Base-by-base conservation (phyloP, 768 basidiomycete genomes). In the Termitomyces sp. region DNA sequence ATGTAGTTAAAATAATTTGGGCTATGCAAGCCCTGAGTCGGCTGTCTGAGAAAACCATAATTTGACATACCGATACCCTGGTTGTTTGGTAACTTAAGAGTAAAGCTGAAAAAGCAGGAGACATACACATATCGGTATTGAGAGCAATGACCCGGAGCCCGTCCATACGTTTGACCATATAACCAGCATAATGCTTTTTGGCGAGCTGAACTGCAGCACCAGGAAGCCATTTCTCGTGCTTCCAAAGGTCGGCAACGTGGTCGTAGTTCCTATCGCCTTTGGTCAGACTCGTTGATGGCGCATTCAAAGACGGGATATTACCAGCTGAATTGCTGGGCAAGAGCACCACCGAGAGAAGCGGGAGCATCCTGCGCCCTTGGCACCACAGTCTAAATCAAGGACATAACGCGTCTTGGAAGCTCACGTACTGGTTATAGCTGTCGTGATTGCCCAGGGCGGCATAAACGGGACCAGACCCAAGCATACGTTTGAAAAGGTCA, bases 371-470 rank as follows among this genome's bases (percentile, higher is more conserved):
- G 76, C 2, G 80, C 82, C 68, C 84, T 76, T 64, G 55, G 24
- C 15, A 22, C 28, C 42, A 40, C 19, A 48, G 48, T 43, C 4
- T 56, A 11, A 56, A 38, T 7, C 8, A 19, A 19, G 30, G 15
- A 24, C 42, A 5, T 26, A 10, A 50, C 17, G 19, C 5, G 11
- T 21, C 21, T 32, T 21, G n/a, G 15, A 45, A 54, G 35, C 12
- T 22, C 35, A 62, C 79, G 30, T 57, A 86, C 83, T 82, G 77
- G 60, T 84, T 83, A 65, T 84, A 87, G 41, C 76, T 83, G 64
- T 91, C 88, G 61, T 91, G 88, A 65, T 91, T 91, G 9, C 88
- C 88, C 9, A 90, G 71, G 0, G 84, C 80, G 28, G 85, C 82
- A 59, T 90, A 91, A 2, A 90, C 78, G n/a, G 88, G 87, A 0